Base-by-base conservation (phyloP, 176 grass and related monocot species). In the Poa pratensis region DNA sequence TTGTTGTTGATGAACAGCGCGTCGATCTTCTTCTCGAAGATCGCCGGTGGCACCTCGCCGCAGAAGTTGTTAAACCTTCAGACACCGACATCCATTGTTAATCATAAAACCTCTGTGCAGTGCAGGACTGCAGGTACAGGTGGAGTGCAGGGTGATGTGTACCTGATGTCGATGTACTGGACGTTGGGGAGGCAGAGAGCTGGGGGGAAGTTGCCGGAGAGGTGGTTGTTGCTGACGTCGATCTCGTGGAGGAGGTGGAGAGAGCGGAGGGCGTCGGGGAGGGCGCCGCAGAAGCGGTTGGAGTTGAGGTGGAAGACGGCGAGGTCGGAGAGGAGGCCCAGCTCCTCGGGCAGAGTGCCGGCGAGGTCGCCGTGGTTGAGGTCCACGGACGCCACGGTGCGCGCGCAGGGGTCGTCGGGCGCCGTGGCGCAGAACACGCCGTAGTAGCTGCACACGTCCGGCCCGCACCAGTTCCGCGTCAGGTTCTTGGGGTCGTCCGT, bases 1-100 rank as follows among this genome's bases (percentile, higher is more conserved):
- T 97, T 97, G 80, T 98, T 89, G 80, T 98, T 98, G 76, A 93
- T 88, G 84, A 98, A 98, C 22, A 98, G 83, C 14, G 95, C 95
- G 52, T 98, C 95, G n/a, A 95, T 87, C 45, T 59, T 81, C 23
- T 87, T 84, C n/a, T 98, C 91, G 52, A 98, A 98, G 27, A 98
- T 79, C 7, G 78, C 74, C 66, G 61, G 51, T 3, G 95, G 95
- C 75, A 97, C 89, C 66, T 92, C 77, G 9, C 93, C 95, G 53
- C 72, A 88, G 62, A 98, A 89, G 77, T 84, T 90, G 89, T 97
- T 97, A 40, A 84, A 97, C 78, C 89, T 90, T 83, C 14, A 52
- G n/a, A 35, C 1, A 27, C 20, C 80, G 79, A 27, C 13, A 55
- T 3, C 5, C 22, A 74, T 15, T 34, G 16, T 69, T 34, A 58